Conservation (phyloP, 2,329 filamentous ascomycete species). For the Herpomyces periplanetae region DNA sequence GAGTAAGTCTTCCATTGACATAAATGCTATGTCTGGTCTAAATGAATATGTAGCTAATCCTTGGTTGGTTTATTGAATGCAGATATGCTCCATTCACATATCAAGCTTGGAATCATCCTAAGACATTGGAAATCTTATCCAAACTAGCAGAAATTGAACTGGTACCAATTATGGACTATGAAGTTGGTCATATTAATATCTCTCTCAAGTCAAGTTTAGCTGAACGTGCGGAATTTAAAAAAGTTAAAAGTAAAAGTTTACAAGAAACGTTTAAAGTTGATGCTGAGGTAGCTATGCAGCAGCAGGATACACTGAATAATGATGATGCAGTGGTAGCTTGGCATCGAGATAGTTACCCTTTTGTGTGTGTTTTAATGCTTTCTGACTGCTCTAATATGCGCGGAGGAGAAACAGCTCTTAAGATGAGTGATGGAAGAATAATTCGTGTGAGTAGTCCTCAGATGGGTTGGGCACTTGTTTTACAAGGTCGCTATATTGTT, state of each 20-base stretch:
- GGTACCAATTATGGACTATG: constrained; percentile 14
- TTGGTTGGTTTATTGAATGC: too few species aligned
- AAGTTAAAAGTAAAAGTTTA: too few species aligned
- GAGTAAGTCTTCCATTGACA: constrained; percentile 10
- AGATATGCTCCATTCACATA: constrained; percentile 18
- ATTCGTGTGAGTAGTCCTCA: constrained; percentile 18
- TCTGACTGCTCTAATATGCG: constrained; percentile 20
- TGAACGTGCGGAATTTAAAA: constrained; percentile 12
- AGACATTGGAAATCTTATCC: constrained; percentile 12
- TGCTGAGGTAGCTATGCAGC: too few species aligned
- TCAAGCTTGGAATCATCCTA: constrained; percentile 16
- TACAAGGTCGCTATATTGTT: constrained; percentile 24
- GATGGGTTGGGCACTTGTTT: constrained; percentile 20
- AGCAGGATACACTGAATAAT: constrained; percentile 11
- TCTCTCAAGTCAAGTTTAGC: constrained; percentile 7
- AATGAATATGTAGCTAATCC: too few species aligned
- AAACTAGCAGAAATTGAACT: constrained; percentile 15
- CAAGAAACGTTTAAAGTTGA: too few species aligned
- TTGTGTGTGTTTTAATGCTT: constrained; percentile 27
- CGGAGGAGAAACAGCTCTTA: constrained; percentile 21
- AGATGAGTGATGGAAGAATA: constrained; percentile 13
- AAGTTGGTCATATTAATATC: constrained; percentile 17
- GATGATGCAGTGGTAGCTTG: constrained; percentile 17
- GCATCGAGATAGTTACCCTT: constrained; percentile 23
- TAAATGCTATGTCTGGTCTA: too few species aligned